A percentile compares a stretch with the other conserved stretches of the same genome.
These are phyloP conservation scores for Flaveria brownii DNA, from an alignment of 129 eudicot species.

Conservation along the genomic window DNA sequence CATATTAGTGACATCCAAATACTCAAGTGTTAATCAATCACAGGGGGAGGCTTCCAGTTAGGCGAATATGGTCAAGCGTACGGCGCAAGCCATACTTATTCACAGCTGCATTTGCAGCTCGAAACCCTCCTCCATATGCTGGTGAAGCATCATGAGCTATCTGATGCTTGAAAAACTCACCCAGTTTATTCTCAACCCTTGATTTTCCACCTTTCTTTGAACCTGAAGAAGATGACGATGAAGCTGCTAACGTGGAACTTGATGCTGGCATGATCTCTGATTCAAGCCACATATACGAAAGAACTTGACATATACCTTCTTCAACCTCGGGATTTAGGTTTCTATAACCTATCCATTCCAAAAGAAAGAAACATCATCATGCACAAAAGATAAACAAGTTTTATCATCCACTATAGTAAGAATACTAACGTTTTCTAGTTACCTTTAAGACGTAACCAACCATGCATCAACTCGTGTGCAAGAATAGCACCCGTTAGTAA, in stretches of 20 bases:
- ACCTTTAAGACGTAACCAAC: conserved; percentile 98
- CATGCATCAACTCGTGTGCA: conserved; percentile 98
- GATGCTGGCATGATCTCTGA: conserved; percentile 78
- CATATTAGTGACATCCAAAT: conserved; percentile 5
- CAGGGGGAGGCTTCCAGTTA: conserved; percentile 73
- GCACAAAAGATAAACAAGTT: conserved; percentile 1
- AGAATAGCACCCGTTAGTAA: conserved; percentile 95
- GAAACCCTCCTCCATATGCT: conserved; percentile 91
- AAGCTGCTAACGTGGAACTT: conserved; percentile 44
- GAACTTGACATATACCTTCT: conserved; percentile 98
- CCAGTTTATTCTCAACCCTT: conserved; percentile 68
- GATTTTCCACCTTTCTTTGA: conserved; percentile 92
- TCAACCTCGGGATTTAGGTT: conserved; percentile 85
- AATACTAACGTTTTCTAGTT: conserved; percentile 2
- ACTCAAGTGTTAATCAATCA: conserved; percentile 29
- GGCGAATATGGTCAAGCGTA: conserved; percentile 79
- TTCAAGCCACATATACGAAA: conserved; percentile 97
- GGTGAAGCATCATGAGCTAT: conserved; percentile 88
- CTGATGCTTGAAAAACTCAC: conserved; percentile 91
- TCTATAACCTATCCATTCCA: conserved; percentile 58
- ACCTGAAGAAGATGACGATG: conserved; percentile 54
- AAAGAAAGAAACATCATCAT: neutral
- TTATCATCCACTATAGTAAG: neutral
- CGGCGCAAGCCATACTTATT: conserved; percentile 73
- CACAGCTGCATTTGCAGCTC: conserved; percentile 85